A percentile compares a stretch with the other conserved stretches of the same genome.
phyloP scores from a whole-genome alignment of 306 rosid species.

The Sicyos edulis region DNA sequence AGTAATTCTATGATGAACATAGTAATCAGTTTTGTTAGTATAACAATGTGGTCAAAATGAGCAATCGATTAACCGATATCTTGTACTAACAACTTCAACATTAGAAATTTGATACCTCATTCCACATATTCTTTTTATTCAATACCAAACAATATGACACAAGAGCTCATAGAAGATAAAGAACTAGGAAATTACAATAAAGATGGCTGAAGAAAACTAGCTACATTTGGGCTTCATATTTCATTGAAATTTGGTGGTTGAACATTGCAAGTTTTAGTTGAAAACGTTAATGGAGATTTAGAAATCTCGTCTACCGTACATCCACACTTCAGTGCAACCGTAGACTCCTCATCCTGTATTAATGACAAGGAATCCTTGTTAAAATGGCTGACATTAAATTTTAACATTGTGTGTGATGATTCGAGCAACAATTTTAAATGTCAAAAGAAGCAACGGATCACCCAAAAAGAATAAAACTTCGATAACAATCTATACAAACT shows the following conservation, averaged over 20 bases:
- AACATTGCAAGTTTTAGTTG: background rate
- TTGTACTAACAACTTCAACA: too few relatives aligned
- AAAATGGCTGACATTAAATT: too few relatives aligned
- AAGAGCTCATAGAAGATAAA: background rate
- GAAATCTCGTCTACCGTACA: background rate
- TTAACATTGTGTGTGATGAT: too few relatives aligned
- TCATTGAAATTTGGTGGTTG: background rate
- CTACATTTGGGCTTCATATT: slow-evolving; percentile 8
- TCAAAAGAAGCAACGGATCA: too few relatives aligned
- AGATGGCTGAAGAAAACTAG: slow-evolving; percentile 11
- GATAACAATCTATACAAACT: too few relatives aligned
- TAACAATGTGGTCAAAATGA: background rate
- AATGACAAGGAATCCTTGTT: background rate
- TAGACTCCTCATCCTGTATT: slow-evolving; percentile 11
- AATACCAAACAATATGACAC: background rate
- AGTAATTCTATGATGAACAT: background rate
- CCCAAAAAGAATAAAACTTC: too few relatives aligned
- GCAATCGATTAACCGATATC: too few relatives aligned
- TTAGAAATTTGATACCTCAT: too few relatives aligned
- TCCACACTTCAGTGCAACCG: background rate
- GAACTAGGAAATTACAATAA: background rate
- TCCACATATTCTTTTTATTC: background rate
- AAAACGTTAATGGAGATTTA: background rate
- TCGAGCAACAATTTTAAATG: too few relatives aligned
- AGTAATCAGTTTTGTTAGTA: background rate